These are phyloP conservation scores for Triticum urartu DNA, from an alignment of 176 grass and related monocot genomes.

Conservation along the genomic window DNA sequence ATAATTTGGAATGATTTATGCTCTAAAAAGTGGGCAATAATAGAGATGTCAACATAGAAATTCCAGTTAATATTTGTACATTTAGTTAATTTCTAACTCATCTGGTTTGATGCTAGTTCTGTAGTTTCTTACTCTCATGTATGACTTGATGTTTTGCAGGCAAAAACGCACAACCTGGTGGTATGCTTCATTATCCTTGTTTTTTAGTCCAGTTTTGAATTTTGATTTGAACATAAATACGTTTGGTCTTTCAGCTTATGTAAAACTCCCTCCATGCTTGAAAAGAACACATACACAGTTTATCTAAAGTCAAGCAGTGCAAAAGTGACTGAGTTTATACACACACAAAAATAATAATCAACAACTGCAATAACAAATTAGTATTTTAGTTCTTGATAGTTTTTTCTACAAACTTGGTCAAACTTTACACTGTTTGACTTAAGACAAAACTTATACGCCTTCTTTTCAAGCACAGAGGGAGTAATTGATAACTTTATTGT, in stretches of 20 bases:
- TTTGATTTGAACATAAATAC: slow-evolving; percentile 15
- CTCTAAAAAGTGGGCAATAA: background rate
- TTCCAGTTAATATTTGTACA: slow-evolving; percentile 15
- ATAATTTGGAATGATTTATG: slow-evolving; percentile 17
- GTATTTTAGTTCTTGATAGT: background rate
- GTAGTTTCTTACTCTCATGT: slow-evolving; percentile 32
- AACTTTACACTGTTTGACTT: background rate
- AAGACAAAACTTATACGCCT: background rate
- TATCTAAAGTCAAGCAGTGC: background rate
- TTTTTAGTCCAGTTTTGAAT: slow-evolving; percentile 11
- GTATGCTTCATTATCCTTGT: slow-evolving; percentile 47
- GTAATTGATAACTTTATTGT: slow-evolving; percentile 1
- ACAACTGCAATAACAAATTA: background rate
- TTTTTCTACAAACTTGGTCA: background rate
- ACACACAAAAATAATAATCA: background rate
- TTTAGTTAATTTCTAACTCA: slow-evolving; percentile 1
- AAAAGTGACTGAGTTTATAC: background rate
- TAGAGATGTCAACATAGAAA: background rate
- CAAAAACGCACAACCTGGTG: slow-evolving; percentile 72
- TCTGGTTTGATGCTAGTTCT: slow-evolving; percentile 17
- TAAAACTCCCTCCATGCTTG: background rate
- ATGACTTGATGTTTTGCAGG: slow-evolving; percentile 63
- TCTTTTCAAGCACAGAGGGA: background rate
- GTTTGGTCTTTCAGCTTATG: background rate
- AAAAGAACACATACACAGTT: background rate